Evolutionary conservation across 106 monocot species (phyloP).

Genomic region (Agapanthus africanus): DNA sequence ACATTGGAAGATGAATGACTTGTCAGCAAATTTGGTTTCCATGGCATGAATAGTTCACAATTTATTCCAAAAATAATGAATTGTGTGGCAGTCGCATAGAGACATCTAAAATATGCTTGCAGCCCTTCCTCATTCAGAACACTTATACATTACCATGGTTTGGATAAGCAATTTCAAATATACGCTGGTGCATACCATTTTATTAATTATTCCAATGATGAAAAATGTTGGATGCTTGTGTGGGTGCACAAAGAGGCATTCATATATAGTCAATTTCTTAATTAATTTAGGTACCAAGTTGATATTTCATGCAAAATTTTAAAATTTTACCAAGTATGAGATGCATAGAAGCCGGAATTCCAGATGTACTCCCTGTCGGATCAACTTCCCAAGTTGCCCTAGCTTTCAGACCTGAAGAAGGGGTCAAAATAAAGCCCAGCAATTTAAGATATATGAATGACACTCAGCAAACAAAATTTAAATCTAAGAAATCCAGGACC

Average conservation of each 20-base stretch:
- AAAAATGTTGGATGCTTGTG: neutral
- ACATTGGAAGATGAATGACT: too few relatives aligned
- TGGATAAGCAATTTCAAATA: too few relatives aligned
- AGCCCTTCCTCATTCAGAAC: too few relatives aligned
- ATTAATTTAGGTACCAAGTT: neutral
- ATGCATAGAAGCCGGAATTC: conserved; percentile 79
- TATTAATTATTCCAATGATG: neutral
- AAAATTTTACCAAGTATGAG: conserved; percentile 80
- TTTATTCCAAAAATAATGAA: too few relatives aligned
- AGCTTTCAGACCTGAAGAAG: conserved; percentile 45
- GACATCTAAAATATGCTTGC: too few relatives aligned
- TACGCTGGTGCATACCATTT: too few relatives aligned
- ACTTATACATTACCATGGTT: too few relatives aligned
- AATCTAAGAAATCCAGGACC: neutral
- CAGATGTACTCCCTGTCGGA: conserved; percentile 45
- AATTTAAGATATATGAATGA: neutral
- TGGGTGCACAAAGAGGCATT: neutral
- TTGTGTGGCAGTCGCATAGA: too few relatives aligned
- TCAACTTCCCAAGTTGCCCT: conserved; percentile 93
- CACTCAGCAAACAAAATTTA: neutral
- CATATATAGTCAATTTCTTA: neutral
- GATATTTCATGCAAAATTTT: neutral
- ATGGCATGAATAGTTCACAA: too few relatives aligned
- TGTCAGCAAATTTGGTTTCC: too few relatives aligned
- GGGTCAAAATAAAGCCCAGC: neutral